These are phyloP conservation scores for Cyberlindnera euphorbiae DNA, from an alignment of 805 yeast species.

Conservation along the genomic window DNA sequence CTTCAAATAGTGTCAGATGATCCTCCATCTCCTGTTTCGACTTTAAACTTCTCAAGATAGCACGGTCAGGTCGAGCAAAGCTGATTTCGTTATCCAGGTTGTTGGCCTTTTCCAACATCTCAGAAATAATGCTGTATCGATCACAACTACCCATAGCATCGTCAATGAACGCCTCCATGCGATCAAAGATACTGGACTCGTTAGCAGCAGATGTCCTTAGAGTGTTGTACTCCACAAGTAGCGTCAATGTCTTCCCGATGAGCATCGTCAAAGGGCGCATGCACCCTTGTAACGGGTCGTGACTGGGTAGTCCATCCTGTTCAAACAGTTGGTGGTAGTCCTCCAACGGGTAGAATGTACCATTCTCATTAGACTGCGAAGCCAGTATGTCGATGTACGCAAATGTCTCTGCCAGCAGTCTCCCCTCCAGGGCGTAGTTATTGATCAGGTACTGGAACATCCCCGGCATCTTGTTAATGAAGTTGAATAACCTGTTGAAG, in stretches of 20 bases:
- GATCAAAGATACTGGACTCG: constrained; percentile 1
- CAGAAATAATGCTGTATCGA: constrained; percentile 14
- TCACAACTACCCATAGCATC: constrained; percentile 16
- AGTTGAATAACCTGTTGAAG: constrained; percentile 16
- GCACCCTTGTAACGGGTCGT: constrained; percentile 67
- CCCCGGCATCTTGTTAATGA: constrained; percentile 22
- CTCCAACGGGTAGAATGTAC: constrained; percentile 23
- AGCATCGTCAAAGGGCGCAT: constrained; percentile 58
- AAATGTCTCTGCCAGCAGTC: constrained; percentile 23
- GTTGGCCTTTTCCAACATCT: constrained; percentile 21
- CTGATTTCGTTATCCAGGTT: constrained; percentile 40
- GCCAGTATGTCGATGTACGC: constrained; percentile 23
- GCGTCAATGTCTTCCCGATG: constrained; percentile 38
- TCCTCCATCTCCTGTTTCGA: constrained; percentile 43
- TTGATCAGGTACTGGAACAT: constrained; percentile 13
- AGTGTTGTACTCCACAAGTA: constrained; percentile 14
- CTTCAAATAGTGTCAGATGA: constrained; percentile 56
- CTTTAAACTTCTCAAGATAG: constrained; percentile 28
- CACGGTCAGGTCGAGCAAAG: constrained; percentile 41
- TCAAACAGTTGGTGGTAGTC: constrained; percentile 18
- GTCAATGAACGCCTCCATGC: constrained; percentile 1
- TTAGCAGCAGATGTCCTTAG: constrained; percentile 6
- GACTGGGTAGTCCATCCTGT: neutral
- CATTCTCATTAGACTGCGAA: constrained; percentile 25
- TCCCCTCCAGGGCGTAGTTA: constrained; percentile 15